phyloP scores from a whole-genome alignment of 768 basidiomycete genomes.

The Tubosaeta sp. region DNA sequence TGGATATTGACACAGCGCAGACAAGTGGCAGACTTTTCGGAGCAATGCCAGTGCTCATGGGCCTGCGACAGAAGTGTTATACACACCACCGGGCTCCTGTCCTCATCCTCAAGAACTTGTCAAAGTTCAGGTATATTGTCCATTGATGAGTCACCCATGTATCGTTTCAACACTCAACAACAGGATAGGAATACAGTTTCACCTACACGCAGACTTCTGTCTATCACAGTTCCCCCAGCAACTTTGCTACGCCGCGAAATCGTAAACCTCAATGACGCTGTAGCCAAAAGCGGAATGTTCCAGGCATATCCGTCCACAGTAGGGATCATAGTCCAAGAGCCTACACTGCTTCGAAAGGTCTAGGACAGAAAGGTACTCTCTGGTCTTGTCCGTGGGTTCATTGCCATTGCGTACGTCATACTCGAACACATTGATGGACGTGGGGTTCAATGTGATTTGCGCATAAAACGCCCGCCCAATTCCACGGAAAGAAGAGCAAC shows the following conservation, averaged over 20 bases:
- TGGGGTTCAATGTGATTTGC: not conserved
- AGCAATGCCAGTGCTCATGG: too few species aligned
- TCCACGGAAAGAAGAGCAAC: constrained; percentile 12
- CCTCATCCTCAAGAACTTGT: too few species aligned
- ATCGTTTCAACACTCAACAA: too few species aligned
- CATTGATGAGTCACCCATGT: too few species aligned
- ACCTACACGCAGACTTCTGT: too few species aligned
- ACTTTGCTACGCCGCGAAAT: constrained; percentile 8
- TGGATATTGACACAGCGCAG: too few species aligned
- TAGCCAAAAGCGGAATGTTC: not conserved
- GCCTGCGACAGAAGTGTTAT: too few species aligned
- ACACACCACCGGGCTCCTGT: too few species aligned
- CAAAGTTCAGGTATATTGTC: too few species aligned
- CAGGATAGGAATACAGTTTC: too few species aligned
- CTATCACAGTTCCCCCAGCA: too few species aligned
- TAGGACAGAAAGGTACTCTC: constrained; percentile 5
- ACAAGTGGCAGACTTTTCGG: too few species aligned
- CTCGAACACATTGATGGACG: constrained; percentile 5
- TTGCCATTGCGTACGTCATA: constrained; percentile 5
- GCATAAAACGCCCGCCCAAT: constrained; percentile 10
- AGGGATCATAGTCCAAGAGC: constrained; percentile 20
- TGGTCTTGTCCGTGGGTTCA: not conserved
- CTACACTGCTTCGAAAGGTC: not conserved
- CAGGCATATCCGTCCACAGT: constrained; percentile 17
- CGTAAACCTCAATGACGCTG: constrained; percentile 10